Conservation (phyloP, 768 basidiomycete genomes). For the Suillus subluteus region DNA sequence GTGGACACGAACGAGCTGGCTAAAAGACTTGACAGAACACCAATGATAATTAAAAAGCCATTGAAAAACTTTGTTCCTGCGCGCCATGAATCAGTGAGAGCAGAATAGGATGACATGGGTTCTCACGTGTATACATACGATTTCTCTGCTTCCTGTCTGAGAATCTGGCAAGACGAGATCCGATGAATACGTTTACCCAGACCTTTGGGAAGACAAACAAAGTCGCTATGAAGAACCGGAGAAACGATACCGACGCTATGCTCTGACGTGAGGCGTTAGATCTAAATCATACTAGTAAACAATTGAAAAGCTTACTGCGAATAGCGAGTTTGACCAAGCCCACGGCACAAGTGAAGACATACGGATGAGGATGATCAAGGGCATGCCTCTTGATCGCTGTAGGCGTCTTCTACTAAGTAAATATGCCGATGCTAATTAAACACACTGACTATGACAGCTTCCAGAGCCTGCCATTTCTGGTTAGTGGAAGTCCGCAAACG, state of each 20-base stretch:
- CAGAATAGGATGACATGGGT: not conserved
- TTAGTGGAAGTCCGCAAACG: conserved; percentile 62
- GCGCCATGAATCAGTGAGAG: conserved; percentile 17
- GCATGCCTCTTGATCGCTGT: conserved; percentile 76
- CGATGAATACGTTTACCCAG: conserved; percentile 75
- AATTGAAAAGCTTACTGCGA: conserved; percentile 56
- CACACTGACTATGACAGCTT: conserved; percentile 66
- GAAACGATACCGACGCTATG: conserved; percentile 71
- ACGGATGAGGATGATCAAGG: conserved; percentile 79
- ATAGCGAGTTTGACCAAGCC: conserved; percentile 83
- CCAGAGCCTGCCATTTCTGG: conserved; percentile 77
- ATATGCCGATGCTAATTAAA: conserved; percentile 9
- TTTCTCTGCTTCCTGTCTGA: conserved; percentile 75
- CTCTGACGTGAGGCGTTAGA: conserved; percentile 46
- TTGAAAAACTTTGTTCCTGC: conserved; percentile 70
- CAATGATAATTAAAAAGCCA: conserved; percentile 55
- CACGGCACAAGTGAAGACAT: conserved; percentile 84
- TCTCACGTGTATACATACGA: conserved; percentile 73
- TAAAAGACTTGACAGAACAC: conserved; percentile 56
- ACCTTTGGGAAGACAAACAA: conserved; percentile 71
- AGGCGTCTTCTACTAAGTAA: not conserved
- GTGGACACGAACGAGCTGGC: conserved; percentile 63
- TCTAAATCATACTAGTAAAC: conserved; percentile 5
- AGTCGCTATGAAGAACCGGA: conserved; percentile 80
- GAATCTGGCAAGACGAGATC: conserved; percentile 69